phyloP scores from a whole-genome alignment of 192 early-diverging fungal species.

The Podila epigama region DNA sequence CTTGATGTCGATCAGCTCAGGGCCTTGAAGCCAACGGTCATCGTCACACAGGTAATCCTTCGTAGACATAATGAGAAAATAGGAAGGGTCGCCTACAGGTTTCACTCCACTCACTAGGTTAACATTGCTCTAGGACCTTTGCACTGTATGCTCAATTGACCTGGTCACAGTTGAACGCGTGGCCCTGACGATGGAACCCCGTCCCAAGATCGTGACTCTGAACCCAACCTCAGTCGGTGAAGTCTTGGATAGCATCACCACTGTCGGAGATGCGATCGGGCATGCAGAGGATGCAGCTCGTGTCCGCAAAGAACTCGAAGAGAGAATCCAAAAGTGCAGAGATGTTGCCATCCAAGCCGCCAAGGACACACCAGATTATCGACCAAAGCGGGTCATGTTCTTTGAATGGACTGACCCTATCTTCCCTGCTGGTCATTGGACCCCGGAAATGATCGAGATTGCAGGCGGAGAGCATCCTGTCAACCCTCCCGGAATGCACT shows the following conservation, averaged over 20 bases:
- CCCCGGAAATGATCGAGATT: constrained; percentile 56
- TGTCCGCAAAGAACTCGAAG: constrained; percentile 23
- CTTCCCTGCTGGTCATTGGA: constrained; percentile 62
- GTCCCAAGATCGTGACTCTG: constrained; percentile 45
- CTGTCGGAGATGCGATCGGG: constrained; percentile 52
- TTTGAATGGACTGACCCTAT: constrained; percentile 61
- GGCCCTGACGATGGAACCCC: constrained; percentile 54
- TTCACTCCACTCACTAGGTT: neutral
- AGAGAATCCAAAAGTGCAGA: constrained; percentile 47
- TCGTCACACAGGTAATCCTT: constrained; percentile 61
- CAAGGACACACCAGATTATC: constrained; percentile 16
- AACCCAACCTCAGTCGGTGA: constrained; percentile 51
- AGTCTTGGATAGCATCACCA: constrained; percentile 54
- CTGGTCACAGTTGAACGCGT: constrained; percentile 57
- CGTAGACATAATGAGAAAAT: too few relatives aligned
- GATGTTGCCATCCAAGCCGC: constrained; percentile 15
- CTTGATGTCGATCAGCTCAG: constrained; percentile 51
- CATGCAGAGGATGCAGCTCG: constrained; percentile 35
- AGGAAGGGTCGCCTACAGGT: too few relatives aligned
- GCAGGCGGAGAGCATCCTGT: constrained; percentile 57
- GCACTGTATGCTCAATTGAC: constrained; percentile 62
- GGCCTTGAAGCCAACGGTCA: constrained; percentile 53
- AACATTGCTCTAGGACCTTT: constrained; percentile 47
- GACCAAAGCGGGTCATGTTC: constrained; percentile 50
- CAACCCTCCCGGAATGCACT: constrained; percentile 53